Conservation (phyloP, 495 filamentous ascomycete species). For the Hypoxylon lienhwacheense region DNA sequence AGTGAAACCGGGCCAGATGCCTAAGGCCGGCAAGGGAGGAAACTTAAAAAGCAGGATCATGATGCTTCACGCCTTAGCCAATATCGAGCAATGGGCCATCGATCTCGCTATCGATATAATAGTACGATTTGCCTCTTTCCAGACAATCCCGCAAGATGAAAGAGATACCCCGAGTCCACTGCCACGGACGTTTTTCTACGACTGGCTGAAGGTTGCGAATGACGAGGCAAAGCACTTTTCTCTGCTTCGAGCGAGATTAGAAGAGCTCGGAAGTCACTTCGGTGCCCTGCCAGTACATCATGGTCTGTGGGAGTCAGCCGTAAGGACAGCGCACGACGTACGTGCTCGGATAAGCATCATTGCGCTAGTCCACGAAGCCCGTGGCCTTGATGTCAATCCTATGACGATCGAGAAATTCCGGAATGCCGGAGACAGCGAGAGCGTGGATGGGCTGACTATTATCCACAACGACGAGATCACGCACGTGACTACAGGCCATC, state of each 20-base stretch:
- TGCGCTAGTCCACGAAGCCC: constrained; percentile 56
- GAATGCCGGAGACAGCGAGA: constrained; percentile 48
- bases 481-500: constrained; percentile 57
- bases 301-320: constrained; percentile 54
- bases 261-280: constrained; percentile 54
- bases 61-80: constrained; percentile 57
- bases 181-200: constrained; percentile 55
- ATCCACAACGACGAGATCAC: constrained; percentile 60
- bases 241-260: constrained; percentile 51
- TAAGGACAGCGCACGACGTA: constrained; percentile 51
- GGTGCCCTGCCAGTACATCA: constrained; percentile 57
- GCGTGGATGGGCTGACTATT: constrained; percentile 49
- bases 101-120: constrained; percentile 59
- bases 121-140: constrained; percentile 55
- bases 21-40: constrained; percentile 48
- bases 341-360: constrained; percentile 57
- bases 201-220: constrained; percentile 58
- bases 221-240: constrained; percentile 60
- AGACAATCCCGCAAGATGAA: constrained; percentile 25
- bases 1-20: constrained; percentile 50
- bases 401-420: constrained; percentile 60
- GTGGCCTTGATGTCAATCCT: constrained; percentile 57
- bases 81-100: constrained; percentile 59
- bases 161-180: constrained; percentile 37
- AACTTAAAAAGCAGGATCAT: constrained; percentile 53